Percentiles rank a stretch among this genome's conserved stretches.
These are phyloP conservation scores for Mycena latifolia DNA, from an alignment of 768 basidiomycete genomes.

Conservation along the genomic window DNA sequence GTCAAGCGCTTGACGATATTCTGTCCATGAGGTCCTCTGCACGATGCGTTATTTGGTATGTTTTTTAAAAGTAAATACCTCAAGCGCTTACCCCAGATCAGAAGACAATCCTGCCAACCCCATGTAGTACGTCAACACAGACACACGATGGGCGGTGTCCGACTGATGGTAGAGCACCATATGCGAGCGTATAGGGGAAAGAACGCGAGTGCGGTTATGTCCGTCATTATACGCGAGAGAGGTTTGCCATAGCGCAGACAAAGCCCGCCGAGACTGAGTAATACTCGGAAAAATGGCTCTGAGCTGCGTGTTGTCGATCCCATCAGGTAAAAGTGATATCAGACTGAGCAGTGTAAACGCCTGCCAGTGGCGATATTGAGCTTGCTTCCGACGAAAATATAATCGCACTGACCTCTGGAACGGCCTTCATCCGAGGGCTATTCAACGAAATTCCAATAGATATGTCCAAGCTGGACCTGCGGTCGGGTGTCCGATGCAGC, in stretches of 20 bases:
- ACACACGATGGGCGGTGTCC: slow-evolving; percentile 19
- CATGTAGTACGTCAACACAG: slow-evolving; percentile 37
- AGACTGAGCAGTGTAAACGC: slow-evolving; percentile 34
- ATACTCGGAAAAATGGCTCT: slow-evolving; percentile 28
- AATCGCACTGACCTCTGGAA: slow-evolving; percentile 26
- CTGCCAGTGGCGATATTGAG: slow-evolving; percentile 20
- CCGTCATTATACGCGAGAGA: slow-evolving; percentile 35
- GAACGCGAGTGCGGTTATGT: slow-evolving; percentile 34
- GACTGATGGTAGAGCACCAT: slow-evolving; percentile 35
- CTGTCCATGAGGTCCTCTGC: slow-evolving; percentile 36
- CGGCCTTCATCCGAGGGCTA: slow-evolving; percentile 36
- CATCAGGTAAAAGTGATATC: slow-evolving; percentile 39
- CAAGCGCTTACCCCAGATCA: slow-evolving; percentile 28
- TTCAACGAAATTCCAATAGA: slow-evolving; percentile 39
- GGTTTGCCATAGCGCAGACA: slow-evolving; percentile 35
- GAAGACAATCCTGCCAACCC: slow-evolving; percentile 32
- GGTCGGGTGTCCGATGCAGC: slow-evolving; percentile 29
- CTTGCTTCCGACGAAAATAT: not conserved
- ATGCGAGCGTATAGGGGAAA: slow-evolving; percentile 38
- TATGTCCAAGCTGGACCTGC: slow-evolving; percentile 34
- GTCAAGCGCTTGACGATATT: slow-evolving; percentile 32
- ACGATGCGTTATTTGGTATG: not conserved
- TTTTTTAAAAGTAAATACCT: not conserved
- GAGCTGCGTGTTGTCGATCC: slow-evolving; percentile 32
- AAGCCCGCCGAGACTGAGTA: slow-evolving; percentile 18